phyloP scores from a whole-genome alignment of 768 basidiomycete genomes.

The Artomyces pyxidatus region DNA sequence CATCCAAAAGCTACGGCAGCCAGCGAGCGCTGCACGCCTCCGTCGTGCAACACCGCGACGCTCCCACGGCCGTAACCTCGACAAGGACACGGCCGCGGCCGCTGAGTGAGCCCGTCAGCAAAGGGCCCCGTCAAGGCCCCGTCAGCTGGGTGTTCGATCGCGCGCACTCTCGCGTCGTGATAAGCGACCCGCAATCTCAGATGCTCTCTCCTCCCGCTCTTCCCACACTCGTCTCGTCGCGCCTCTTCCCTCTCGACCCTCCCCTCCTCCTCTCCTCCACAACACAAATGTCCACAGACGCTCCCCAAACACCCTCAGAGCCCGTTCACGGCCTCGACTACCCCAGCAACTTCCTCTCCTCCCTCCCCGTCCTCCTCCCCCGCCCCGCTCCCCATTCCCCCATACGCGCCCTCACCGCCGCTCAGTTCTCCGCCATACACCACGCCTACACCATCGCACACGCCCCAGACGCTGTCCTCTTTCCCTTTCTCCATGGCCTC shows the following conservation, averaged over 20 bases:
- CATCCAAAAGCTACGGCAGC: no score
- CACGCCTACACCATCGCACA: slow-evolving; percentile 57
- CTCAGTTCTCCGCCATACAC: slow-evolving; percentile 53
- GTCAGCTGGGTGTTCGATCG: no score
- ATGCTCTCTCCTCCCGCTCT: not conserved
- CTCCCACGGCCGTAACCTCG: no score
- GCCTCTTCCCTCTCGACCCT: not conserved
- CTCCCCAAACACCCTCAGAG: no score
- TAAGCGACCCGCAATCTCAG: not conserved
- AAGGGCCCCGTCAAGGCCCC: no score
- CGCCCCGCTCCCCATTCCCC: slow-evolving; percentile 31
- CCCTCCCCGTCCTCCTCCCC: slow-evolving; percentile 24
- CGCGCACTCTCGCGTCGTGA: no score
- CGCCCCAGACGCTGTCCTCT: slow-evolving; percentile 73
- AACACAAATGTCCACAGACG: not conserved
- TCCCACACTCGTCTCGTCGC: not conserved
- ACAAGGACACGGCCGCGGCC: no score
- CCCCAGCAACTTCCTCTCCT: slow-evolving; percentile 17
- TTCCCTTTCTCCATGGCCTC: slow-evolving; percentile 85
- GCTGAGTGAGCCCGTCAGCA: no score
- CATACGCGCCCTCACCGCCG: slow-evolving; percentile 33
- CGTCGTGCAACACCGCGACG: no score
- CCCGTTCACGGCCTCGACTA: slow-evolving; percentile 19
- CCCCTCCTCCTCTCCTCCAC: no score
- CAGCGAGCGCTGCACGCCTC: no score